Base-by-base conservation (phyloP, 2,329 filamentous ascomycete genomes). In the Botryosphaeria dothidea region DNA sequence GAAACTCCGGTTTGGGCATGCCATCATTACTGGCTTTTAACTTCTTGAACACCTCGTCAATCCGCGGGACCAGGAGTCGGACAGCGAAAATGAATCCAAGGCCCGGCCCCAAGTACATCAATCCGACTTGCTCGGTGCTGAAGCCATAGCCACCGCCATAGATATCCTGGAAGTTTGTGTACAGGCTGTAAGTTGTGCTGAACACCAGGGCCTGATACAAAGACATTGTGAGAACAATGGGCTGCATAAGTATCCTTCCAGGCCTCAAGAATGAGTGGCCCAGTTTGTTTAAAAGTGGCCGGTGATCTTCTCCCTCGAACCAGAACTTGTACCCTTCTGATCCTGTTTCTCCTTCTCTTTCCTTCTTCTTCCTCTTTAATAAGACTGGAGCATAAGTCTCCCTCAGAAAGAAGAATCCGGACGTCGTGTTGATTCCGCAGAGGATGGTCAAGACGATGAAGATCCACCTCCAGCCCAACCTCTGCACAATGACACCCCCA, bases 101-200 rank as follows among this genome's bases (percentile, higher is more conserved):
- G 0, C 80, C 80, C 4, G 79, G 80, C 1, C 78, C 79, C 0
- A 83, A 76, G 66, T 82, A 83, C 3, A 81, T 68, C 0, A 82
- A 70, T 0, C 80, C 80, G 21, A 82, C 79, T 68, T 82, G 76
- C 65, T 81, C 79, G 2, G 80, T 83, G 58, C 69, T 76, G 69
- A 82, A 82, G 65, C 78, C 78, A 66, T 82, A 83, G 9, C 72
- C 66, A 57, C 75, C 76, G 21, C 74, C 69, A 66, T 80, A 83
- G 65, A 83, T 82, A 19, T 77, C 75, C 67, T 82, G 79, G 71
- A 83, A 79, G 67, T 82, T 82, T 8, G 80, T 82, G 71, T 81
- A 82, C 52, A 82, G 77, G 65, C 73, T 77, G 71, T 82, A 83
- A 3, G 79, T 82, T 1, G 80, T 82, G n/a, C 76, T 79, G 64